Evolutionary conservation across 163 green algal species (phyloP).

Genomic region (Chlorella variabilis): DNA sequence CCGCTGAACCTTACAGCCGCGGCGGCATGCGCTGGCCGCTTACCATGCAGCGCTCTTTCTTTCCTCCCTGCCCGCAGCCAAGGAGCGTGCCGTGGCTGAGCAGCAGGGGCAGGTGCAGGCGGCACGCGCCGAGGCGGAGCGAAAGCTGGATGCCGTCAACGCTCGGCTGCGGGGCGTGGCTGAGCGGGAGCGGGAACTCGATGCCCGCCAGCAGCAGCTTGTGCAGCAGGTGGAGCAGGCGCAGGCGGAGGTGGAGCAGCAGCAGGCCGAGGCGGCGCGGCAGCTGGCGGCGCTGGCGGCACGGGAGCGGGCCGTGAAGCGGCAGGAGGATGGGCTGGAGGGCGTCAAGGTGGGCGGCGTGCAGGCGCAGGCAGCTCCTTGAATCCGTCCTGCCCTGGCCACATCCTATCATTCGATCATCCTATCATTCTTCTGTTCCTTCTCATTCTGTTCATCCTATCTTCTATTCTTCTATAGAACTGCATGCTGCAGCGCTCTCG

Average conservation of each 20-base stretch:
- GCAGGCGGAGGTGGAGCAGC: slow-evolving; percentile 26
- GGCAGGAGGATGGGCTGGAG: slow-evolving; percentile 41
- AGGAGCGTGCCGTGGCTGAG: slow-evolving; percentile 26
- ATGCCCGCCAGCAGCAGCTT: slow-evolving; percentile 18
- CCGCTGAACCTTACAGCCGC: too few species aligned
- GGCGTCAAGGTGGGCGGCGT: slow-evolving; percentile 24
- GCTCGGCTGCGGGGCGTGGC: slow-evolving; percentile 17
- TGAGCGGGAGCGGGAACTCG: slow-evolving; percentile 33
- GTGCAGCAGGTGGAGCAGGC: slow-evolving; percentile 30
- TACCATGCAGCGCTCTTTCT: not conserved
- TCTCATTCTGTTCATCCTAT: too few species aligned
- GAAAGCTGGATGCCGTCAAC: slow-evolving; percentile 24
- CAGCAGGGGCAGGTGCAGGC: slow-evolving; percentile 36
- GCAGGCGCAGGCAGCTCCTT: too few species aligned
- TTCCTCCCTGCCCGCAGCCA: slow-evolving; percentile 7
- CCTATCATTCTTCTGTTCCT: not conserved
- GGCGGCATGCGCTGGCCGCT: too few species aligned
- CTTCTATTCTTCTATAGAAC: too few species aligned
- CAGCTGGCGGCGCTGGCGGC: slow-evolving; percentile 6
- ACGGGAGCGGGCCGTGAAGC: slow-evolving; percentile 15
- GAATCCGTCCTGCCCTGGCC: too few species aligned
- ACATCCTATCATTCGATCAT: not conserved
- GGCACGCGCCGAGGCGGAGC: slow-evolving; percentile 14
- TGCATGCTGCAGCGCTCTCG: too few species aligned
- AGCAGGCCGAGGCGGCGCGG: slow-evolving; percentile 3